Evolutionary conservation across 2,329 filamentous ascomycete genomes (phyloP), one percentile per base, ranked within the genome.

Genomic region (Scytalidium lignicola): DNA sequence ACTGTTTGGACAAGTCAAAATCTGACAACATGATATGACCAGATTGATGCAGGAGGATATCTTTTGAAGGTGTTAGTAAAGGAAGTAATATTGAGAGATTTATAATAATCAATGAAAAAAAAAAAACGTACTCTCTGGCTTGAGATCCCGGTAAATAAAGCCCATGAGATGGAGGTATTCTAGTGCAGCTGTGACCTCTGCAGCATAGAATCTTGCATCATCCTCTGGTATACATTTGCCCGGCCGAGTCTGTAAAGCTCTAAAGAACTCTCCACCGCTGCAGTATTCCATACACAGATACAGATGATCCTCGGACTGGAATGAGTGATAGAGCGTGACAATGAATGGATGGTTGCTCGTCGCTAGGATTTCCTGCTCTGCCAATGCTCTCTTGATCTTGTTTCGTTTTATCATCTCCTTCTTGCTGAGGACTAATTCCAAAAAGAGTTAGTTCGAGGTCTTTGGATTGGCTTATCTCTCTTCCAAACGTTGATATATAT

Each of bases 251-350:
- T 99, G 93, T 42, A 99, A 75, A 21, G 93, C 93, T 67, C 93
- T 79, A 76, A 99, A 99, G 74, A 99, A 99, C 70, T 99, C 93
- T 53, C 93, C 93, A 57, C 93, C 93, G 61, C 91, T 97, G 76
- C 93, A 99, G 67, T 99, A 99, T 70, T 99, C 93, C 93, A 99
- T 99, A 68, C 93, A 99, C n/a, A 99, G 79, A 66, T 99, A 99
- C 40, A 99, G 79, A 70, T 97, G 91, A 58, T 99, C 93, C 67
- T 99, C 93, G 1, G 93, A 99, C 69, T 99, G 93, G 77, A 99
- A 99, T 0, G 92, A 97, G 71, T 99, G 93, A 67, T 97, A 99
- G 2, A 99, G 76, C 0, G 93, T 99, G 55, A 99, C 93, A 65
- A 99, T 99, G 69, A 99, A 99, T 0, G 93, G 93, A 63, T 99